A percentile compares a stretch with the other conserved stretches of the same genome.
Evolutionary conservation across 2,329 filamentous ascomycete genomes (phyloP).

Genomic region (Teratosphaeria viscida): DNA sequence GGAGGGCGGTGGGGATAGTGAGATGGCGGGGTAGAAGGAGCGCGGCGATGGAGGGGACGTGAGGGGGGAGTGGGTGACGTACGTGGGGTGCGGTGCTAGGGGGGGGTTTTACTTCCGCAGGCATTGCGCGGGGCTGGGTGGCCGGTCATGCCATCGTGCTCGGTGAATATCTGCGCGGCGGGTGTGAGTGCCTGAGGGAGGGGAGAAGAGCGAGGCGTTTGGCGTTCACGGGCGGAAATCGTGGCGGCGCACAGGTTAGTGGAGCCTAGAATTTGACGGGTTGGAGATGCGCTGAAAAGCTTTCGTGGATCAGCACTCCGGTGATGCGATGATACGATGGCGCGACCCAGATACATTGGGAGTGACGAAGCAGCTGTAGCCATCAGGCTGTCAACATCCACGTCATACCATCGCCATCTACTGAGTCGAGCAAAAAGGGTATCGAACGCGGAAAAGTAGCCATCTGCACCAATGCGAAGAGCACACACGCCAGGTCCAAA

Average conservation of each 20-base stretch:
- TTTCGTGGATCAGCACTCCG: not conserved
- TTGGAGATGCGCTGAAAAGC: not conserved
- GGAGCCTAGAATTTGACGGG: not conserved
- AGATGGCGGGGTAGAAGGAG: constrained; percentile 26
- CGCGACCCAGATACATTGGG: not conserved
- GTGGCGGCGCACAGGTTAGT: not conserved
- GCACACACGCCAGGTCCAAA: not conserved
- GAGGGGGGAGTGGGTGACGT: not conserved
- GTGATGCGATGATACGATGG: not conserved
- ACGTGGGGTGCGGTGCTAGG: not conserved
- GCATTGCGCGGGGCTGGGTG: not conserved
- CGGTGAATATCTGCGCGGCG: not conserved
- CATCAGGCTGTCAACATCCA: too few relatives aligned
- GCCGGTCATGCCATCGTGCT: not conserved
- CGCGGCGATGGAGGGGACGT: not conserved
- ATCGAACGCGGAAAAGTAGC: not conserved
- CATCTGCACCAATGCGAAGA: not conserved
- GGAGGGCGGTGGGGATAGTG: constrained; percentile 24
- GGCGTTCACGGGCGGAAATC: not conserved
- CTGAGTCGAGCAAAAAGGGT: not conserved
- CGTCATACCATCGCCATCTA: not conserved
- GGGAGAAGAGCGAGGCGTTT: not conserved
- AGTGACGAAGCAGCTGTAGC: too few relatives aligned
- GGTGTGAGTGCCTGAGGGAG: not conserved
- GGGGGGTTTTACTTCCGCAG: not conserved